Conservation (phyloP, 2,329 filamentous ascomycete species). For the Trichophyton mentagrophytes region DNA sequence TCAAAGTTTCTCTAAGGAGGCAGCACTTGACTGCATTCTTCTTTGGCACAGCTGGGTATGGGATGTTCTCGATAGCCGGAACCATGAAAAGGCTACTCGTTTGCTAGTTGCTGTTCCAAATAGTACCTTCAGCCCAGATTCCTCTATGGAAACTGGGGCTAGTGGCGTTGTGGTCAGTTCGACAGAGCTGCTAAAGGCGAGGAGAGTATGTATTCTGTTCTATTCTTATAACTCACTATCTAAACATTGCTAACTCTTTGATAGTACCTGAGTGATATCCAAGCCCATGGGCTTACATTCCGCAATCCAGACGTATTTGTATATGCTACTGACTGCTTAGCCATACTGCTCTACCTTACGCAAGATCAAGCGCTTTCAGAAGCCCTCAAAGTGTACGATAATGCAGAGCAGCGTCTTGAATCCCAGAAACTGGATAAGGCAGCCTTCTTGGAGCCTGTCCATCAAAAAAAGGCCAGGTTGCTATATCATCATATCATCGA, state of each 20-base stretch:
- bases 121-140: slow-evolving; percentile 22
- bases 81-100: slow-evolving; percentile 26
- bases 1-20: slow-evolving; percentile 25
- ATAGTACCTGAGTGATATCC: slow-evolving; percentile 41
- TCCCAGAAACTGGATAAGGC: slow-evolving; percentile 25
- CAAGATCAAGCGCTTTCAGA: slow-evolving; percentile 22
- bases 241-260: slow-evolving; percentile 40
- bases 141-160: slow-evolving; percentile 14
- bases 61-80: slow-evolving; percentile 44
- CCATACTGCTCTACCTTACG: slow-evolving; percentile 56
- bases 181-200: slow-evolving; percentile 26
- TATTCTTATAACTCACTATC: background rate
- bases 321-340: slow-evolving; percentile 48
- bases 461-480: slow-evolving; percentile 56
- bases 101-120: slow-evolving; percentile 31
- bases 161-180: slow-evolving; percentile 17
- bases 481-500: slow-evolving; percentile 53
- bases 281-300: slow-evolving; percentile 45
- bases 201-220: slow-evolving; percentile 24
- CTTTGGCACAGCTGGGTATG: slow-evolving; percentile 55
- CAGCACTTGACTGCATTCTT: slow-evolving; percentile 28
- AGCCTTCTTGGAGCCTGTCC: slow-evolving; percentile 44
- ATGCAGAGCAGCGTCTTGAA: slow-evolving; percentile 34
- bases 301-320: slow-evolving; percentile 39
- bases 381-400: slow-evolving; percentile 29